phyloP scores from a whole-genome alignment of 2,329 filamentous ascomycete species.

The Monosporascus sp. region DNA sequence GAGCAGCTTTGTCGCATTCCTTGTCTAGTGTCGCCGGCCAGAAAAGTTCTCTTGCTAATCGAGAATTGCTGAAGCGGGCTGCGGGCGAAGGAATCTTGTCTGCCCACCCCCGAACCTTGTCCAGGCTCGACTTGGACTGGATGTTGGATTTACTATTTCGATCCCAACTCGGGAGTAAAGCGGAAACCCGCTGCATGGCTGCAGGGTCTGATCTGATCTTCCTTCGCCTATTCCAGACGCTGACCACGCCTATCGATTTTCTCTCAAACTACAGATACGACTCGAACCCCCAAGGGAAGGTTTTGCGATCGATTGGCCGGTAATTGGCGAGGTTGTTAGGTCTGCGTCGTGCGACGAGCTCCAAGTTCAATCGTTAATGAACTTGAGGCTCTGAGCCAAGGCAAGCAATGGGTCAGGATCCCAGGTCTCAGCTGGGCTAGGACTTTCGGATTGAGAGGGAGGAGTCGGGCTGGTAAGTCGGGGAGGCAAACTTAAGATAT shows the following conservation, averaged over 20 bases:
- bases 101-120: constrained; percentile 41
- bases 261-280: not conserved
- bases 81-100: constrained; percentile 54
- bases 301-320: not conserved
- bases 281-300: not conserved
- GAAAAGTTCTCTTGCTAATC: constrained; percentile 69
- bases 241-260: not conserved
- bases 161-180: constrained; percentile 36
- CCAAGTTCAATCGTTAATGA: not conserved
- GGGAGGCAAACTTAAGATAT: not conserved
- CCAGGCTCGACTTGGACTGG: constrained; percentile 25
- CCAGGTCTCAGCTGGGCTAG: not conserved
- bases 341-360: not conserved
- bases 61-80: constrained; percentile 60
- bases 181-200: constrained; percentile 43
- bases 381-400: not conserved
- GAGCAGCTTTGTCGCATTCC: constrained; percentile 86
- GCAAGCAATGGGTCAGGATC: not conserved
- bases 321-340: not conserved
- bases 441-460: constrained; percentile 1
- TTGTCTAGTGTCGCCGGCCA: constrained; percentile 83
- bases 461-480: constrained; percentile 1
- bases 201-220: constrained; percentile 1
- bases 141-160: constrained; percentile 31
- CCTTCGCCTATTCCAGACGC: not conserved